Evolutionary conservation across 441 rosid species (phyloP).

Genomic region (Pelargonium citronellum): DNA sequence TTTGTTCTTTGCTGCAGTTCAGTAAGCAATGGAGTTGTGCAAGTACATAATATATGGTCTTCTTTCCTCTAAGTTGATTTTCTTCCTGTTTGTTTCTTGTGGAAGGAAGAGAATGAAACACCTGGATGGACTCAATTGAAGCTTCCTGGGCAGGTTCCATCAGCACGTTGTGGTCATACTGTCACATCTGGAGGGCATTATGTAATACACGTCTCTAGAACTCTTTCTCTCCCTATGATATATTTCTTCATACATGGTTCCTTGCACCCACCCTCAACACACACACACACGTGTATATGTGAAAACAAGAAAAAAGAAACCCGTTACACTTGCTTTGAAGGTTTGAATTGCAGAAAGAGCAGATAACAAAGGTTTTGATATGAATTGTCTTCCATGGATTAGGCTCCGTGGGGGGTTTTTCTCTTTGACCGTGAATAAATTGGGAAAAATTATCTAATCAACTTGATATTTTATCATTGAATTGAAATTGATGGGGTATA

Average conservation of each 20-base stretch:
- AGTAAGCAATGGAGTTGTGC: not conserved
- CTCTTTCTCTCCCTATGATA: conserved; percentile 16
- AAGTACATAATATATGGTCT: not conserved
- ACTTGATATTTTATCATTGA: not conserved
- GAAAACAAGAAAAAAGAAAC: not conserved
- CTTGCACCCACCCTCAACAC: not conserved
- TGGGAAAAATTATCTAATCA: not conserved
- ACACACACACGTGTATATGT: not conserved
- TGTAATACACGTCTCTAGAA: conserved; percentile 42
- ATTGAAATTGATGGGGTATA: conserved; percentile 8
- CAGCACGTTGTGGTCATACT: conserved; percentile 94
- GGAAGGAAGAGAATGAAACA: conserved; percentile 89
- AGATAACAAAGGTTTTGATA: not conserved
- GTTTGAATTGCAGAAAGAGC: not conserved
- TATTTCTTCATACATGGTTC: not conserved
- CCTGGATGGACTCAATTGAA: conserved; percentile 98
- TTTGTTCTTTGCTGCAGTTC: not conserved
- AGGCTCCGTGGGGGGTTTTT: not conserved
- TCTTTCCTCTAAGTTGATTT: conserved; percentile 30
- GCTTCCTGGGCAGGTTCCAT: conserved; percentile 99
- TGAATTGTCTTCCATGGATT: not conserved
- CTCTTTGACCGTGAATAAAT: not conserved
- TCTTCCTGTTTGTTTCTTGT: conserved; percentile 42
- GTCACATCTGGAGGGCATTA: conserved; percentile 88
- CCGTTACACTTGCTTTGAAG: not conserved